Conservation (phyloP, 345 rosid genomes). For the Dipteronia dyeriana region DNA sequence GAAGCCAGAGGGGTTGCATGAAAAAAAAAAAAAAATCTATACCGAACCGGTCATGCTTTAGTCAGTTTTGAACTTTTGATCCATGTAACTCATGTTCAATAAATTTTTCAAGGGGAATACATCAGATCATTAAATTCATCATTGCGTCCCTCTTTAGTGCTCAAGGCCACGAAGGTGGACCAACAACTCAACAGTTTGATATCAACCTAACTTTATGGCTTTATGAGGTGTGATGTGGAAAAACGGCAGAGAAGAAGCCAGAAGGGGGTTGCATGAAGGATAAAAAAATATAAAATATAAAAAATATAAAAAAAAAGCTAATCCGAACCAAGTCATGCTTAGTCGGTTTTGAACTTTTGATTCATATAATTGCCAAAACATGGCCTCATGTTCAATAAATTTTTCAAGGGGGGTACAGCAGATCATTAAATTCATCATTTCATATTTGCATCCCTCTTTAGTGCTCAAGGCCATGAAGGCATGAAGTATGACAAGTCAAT, state of each 20-base stretch:
- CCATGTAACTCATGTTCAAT: not conserved
- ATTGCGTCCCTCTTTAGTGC: no score
- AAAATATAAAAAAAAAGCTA: not conserved
- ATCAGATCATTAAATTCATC: not conserved
- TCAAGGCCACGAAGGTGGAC: not conserved
- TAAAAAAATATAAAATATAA: no score
- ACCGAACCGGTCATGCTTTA: not conserved
- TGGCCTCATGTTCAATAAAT: not conserved
- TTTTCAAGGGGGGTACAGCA: not conserved
- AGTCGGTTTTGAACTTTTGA: not conserved
- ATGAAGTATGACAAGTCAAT: not conserved
- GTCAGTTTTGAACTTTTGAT: not conserved
- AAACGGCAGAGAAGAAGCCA: not conserved
- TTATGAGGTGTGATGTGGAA: no score
- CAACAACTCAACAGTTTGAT: no score
- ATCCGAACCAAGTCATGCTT: not conserved
- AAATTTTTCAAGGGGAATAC: not conserved
- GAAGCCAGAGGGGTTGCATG: not conserved
- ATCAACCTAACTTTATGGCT: no score
- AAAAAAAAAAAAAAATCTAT: not conserved
- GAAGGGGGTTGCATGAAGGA: not conserved
- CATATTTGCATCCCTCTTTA: not conserved
- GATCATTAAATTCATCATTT: constrained; percentile 3
- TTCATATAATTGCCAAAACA: not conserved
- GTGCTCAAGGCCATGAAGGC: not conserved